These are phyloP conservation scores for Pseudopyricularia cyperi DNA, from an alignment of 2,329 filamentous ascomycete genomes.

Conservation along the genomic window DNA sequence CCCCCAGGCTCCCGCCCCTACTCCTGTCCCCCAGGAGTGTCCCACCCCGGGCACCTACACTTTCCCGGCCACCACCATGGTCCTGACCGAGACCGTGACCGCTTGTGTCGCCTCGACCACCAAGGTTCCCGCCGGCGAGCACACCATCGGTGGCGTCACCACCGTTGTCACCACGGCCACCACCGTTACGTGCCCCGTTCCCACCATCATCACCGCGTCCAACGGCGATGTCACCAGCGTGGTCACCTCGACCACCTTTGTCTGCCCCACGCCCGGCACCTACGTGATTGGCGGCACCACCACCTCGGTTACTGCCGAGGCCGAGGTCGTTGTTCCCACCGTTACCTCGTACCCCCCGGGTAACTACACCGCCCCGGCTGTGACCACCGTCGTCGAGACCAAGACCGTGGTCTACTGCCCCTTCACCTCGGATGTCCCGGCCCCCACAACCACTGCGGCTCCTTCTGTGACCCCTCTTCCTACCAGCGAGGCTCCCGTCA, in stretches of 20 bases:
- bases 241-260: slow-evolving; percentile 56
- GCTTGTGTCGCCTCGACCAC: slow-evolving; percentile 53
- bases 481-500: slow-evolving; percentile 11
- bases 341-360: slow-evolving; percentile 53
- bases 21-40: slow-evolving; percentile 39
- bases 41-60: slow-evolving; percentile 61
- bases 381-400: slow-evolving; percentile 57
- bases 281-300: slow-evolving; percentile 63
- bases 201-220: slow-evolving; percentile 45
- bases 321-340: slow-evolving; percentile 50
- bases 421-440: slow-evolving; percentile 33
- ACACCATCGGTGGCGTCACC: slow-evolving; percentile 61
- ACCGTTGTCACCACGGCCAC: slow-evolving; percentile 54
- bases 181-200: slow-evolving; percentile 57
- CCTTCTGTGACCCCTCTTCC: no score
- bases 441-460: slow-evolving; percentile 17
- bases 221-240: slow-evolving; percentile 50
- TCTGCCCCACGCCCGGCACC: slow-evolving; percentile 60
- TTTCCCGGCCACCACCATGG: slow-evolving; percentile 59
- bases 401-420: slow-evolving; percentile 60
- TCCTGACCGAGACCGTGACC: slow-evolving; percentile 52
- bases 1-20: slow-evolving; percentile 31
- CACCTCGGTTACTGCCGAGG: slow-evolving; percentile 41
- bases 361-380: slow-evolving; percentile 58
- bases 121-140: slow-evolving; percentile 45